A percentile compares a stretch with the other conserved stretches of the same genome.
Evolutionary conservation across 2,329 filamentous ascomycete genomes (phyloP).

Genomic region (Arthroderma sp.): DNA sequence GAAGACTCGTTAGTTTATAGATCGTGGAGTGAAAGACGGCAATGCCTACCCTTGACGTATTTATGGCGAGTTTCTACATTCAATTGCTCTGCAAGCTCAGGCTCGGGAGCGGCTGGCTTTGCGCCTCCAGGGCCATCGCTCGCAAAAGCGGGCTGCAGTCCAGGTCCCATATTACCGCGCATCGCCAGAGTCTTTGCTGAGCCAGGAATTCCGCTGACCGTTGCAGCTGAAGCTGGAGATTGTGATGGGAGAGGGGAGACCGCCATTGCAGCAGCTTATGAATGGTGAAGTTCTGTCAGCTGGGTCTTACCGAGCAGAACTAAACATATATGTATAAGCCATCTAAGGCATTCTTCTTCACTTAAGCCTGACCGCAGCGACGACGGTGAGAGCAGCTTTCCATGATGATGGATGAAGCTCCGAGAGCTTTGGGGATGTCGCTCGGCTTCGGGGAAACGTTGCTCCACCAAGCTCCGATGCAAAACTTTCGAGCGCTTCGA

Average conservation of each 20-base stretch:
- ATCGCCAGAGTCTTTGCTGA: slow-evolving; percentile 23
- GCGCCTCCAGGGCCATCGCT: neutral
- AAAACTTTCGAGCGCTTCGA: too few relatives aligned
- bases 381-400: too few relatives aligned
- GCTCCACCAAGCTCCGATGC: too few relatives aligned
- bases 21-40: too few relatives aligned
- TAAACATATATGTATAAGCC: neutral
- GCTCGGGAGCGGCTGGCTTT: slow-evolving; percentile 15
- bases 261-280: slow-evolving; percentile 19
- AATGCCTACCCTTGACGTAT: slow-evolving; percentile 63
- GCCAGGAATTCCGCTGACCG: slow-evolving; percentile 11
- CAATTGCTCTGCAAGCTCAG: slow-evolving; percentile 54
- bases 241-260: slow-evolving; percentile 31
- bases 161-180: slow-evolving; percentile 15
- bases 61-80: slow-evolving; percentile 73
- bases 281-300: neutral
- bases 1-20: neutral
- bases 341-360: neutral
- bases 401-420: too few relatives aligned
- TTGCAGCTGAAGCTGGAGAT: slow-evolving; percentile 23
- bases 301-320: neutral
- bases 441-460: too few relatives aligned
- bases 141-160: neutral
- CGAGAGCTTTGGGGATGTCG: too few relatives aligned
- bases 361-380: too few relatives aligned